Evolutionary conservation across 1,284 basidiomycete genomes (phyloP), one percentile per base, ranked within the genome.

Genomic region (Sparassis latifolia): DNA sequence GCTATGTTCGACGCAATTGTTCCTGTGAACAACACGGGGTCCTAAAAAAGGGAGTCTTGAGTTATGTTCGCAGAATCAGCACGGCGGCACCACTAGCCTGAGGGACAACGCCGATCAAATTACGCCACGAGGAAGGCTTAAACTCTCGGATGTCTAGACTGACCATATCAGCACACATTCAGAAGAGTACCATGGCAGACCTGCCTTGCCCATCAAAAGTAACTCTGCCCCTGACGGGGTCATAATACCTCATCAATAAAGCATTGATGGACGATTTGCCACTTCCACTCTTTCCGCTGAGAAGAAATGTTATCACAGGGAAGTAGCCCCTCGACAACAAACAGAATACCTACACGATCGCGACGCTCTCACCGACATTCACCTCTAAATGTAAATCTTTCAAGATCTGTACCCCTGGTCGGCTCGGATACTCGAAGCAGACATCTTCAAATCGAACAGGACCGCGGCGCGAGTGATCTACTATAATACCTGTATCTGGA

Each of bases 1-100:
- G 92, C 89, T 55, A 98, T 97, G 63, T 97, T 97, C 2, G 90
- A 87, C 6, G 90, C 90, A 29, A 97, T 89, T 0, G 91, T 96
- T 3, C 93, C 94, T 6, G 86, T 88, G 64, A 90, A 90, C 33
- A 91, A 63, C 1, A 89, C 76, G 0, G 88, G 87, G 55, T 89
- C 87, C 72, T 89, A 70, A 12, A 4, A 31, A 43, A 10, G 10
- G 10, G 5, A 52, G 44, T 20, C 12, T 41, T 42, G 1, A 10
- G 33, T 37, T 27, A 42, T 30, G 33, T 12, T 31, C 12, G n/a
- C 20, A 27, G 40, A 20, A 41, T 20, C 20, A 20, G 20, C 20
- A 20, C 47, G 10, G n/a, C 27, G 38, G 20, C 20, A 28, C 6
- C 4, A 41, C 10, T 38, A 3, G 72, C 84, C 66, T 88, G 86